Percentiles rank a stretch among this genome's conserved stretches.
These are phyloP conservation scores for Rhizophagus clarus DNA, from an alignment of 192 early-diverging fungal genomes.

Conservation along the genomic window DNA sequence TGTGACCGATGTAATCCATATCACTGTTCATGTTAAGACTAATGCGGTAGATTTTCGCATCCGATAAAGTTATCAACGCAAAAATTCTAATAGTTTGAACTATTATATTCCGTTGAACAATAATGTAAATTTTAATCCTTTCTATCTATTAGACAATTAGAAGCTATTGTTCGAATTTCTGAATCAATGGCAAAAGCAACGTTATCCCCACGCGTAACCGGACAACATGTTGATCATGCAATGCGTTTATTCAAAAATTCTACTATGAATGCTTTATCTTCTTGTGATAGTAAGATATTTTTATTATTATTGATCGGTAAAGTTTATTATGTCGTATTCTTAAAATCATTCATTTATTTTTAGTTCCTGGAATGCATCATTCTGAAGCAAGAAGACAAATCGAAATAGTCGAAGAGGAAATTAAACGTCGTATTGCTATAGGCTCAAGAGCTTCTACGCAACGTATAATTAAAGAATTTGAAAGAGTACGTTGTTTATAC, in stretches of 20 bases:
- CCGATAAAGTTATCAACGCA: too few species aligned
- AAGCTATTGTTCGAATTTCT: constrained; percentile 97
- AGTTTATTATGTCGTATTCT: not conserved
- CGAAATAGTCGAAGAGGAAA: constrained; percentile 77
- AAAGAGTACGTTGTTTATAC: constrained; percentile 33
- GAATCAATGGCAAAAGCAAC: constrained; percentile 97
- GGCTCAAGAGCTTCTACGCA: constrained; percentile 72
- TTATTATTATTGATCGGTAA: not conserved
- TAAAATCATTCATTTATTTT: constrained; percentile 11
- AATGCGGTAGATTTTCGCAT: too few species aligned
- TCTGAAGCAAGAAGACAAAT: constrained; percentile 76
- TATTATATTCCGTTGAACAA: not conserved
- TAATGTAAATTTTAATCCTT: constrained; percentile 4
- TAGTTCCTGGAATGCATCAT: constrained; percentile 80
- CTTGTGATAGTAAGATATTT: constrained; percentile 66
- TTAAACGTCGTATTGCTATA: constrained; percentile 84
- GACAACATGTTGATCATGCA: constrained; percentile 94
- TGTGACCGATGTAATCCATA: too few species aligned
- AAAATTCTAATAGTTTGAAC: too few species aligned
- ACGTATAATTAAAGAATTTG: constrained; percentile 52
- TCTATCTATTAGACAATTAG: constrained; percentile 69
- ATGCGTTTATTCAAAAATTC: constrained; percentile 97
- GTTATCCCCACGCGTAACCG: constrained; percentile 80
- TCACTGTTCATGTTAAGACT: too few species aligned
- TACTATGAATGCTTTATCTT: constrained; percentile 95